phyloP scores from a whole-genome alignment of 2,329 filamentous ascomycete genomes.

The Nothopassalora personata region DNA sequence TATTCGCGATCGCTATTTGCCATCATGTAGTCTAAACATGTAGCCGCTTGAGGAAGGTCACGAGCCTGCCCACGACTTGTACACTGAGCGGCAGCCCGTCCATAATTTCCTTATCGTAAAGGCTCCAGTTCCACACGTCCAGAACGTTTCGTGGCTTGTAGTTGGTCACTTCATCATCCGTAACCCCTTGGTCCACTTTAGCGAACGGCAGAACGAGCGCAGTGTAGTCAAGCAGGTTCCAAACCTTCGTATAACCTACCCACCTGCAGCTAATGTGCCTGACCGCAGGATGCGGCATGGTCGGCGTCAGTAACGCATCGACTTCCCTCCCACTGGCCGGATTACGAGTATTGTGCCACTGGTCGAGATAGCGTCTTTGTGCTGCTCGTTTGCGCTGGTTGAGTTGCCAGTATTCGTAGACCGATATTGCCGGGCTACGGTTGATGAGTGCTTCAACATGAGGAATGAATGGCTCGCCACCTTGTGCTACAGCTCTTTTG shows the following conservation, averaged over 20 bases:
- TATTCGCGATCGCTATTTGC: too few species aligned
- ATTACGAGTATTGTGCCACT: slow-evolving; percentile 50
- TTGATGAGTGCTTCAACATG: slow-evolving; percentile 56
- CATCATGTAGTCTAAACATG: too few species aligned
- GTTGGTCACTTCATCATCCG: slow-evolving; percentile 31
- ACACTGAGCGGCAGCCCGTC: slow-evolving; percentile 77
- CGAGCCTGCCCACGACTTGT: slow-evolving; percentile 72
- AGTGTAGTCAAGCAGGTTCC: slow-evolving; percentile 49
- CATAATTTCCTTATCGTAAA: slow-evolving; percentile 75
- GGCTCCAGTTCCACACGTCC: slow-evolving; percentile 49
- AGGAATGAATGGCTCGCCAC: slow-evolving; percentile 56
- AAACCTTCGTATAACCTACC: slow-evolving; percentile 31
- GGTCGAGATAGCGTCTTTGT: slow-evolving; percentile 54
- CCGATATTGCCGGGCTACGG: slow-evolving; percentile 50
- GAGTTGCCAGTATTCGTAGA: slow-evolving; percentile 64
- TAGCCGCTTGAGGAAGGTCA: too few species aligned
- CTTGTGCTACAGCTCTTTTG: slow-evolving; percentile 47
- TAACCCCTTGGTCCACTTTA: neutral
- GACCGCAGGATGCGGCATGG: slow-evolving; percentile 56
- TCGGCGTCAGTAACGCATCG: slow-evolving; percentile 54
- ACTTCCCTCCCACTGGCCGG: slow-evolving; percentile 39
- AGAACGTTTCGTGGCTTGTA: slow-evolving; percentile 47
- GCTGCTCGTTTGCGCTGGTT: slow-evolving; percentile 52
- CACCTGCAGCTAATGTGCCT: slow-evolving; percentile 36
- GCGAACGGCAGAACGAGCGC: slow-evolving; percentile 35